Conservation (phyloP, 371 early-diverging fungal species). For the Circinella minor region DNA sequence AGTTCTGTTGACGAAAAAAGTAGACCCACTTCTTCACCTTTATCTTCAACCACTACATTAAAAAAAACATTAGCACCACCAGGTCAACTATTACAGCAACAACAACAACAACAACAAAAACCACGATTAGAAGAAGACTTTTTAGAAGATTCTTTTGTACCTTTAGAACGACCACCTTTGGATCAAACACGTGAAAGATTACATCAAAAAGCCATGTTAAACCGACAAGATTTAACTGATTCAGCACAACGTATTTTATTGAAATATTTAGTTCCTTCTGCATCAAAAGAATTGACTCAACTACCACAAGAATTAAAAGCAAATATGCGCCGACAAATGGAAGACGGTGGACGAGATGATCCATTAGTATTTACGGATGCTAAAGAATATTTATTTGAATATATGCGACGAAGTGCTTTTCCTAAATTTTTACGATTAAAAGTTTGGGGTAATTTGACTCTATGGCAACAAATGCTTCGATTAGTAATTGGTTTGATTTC, state of each 20-base stretch:
- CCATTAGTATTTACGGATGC: conserved; percentile 63
- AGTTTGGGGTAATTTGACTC: conserved; percentile 63
- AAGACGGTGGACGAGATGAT: conserved; percentile 53
- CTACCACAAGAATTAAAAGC: conserved; percentile 42
- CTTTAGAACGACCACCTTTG: conserved; percentile 13
- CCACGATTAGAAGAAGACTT: conserved; percentile 9
- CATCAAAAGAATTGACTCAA: conserved; percentile 53
- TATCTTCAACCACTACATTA: conserved; percentile 11
- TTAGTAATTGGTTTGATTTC: conserved; percentile 55
- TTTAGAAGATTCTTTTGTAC: conserved; percentile 9
- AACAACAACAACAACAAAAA: conserved; percentile 20
- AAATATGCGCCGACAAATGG: conserved; percentile 40
- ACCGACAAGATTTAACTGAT: conserved; percentile 58
- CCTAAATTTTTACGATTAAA: conserved; percentile 64
- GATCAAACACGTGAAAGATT: conserved; percentile 9
- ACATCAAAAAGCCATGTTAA: conserved; percentile 32
- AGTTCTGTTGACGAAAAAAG: conserved; percentile 27
- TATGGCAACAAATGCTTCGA: conserved; percentile 57
- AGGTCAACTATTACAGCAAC: neutral
- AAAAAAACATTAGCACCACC: conserved; percentile 7
- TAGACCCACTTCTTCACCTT: conserved; percentile 8
- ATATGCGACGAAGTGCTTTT: conserved; percentile 61
- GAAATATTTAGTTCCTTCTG: conserved; percentile 60
- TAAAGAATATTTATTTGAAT: conserved; percentile 60
- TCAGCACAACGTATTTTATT: conserved; percentile 63